phyloP scores from a whole-genome alignment of 116 monocot species.

The Papilionanthe hybrid region DNA sequence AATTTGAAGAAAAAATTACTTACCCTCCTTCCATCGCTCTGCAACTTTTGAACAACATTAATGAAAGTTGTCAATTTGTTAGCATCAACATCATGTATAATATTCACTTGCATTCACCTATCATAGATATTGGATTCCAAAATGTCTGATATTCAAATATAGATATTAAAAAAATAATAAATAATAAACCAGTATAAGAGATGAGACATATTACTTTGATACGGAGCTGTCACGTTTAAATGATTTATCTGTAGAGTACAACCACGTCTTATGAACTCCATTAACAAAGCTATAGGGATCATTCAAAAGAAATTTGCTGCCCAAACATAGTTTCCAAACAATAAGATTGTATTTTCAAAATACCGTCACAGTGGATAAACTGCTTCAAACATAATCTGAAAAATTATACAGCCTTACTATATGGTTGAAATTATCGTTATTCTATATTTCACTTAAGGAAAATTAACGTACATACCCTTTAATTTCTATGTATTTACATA shows the following conservation, averaged over 20 bases:
- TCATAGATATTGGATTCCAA: constrained; percentile 8
- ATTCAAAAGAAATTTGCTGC: too few species aligned
- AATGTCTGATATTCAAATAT: too few species aligned
- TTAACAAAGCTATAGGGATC: constrained; percentile 9
- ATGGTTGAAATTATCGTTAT: too few species aligned
- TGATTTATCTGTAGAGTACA: constrained; percentile 17
- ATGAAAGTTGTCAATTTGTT: constrained; percentile 7
- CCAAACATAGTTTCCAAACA: too few species aligned
- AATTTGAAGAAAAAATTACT: constrained; percentile 23
- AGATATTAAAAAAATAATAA: too few species aligned
- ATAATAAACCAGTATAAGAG: too few species aligned
- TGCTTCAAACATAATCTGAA: neutral
- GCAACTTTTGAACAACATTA: constrained; percentile 1
- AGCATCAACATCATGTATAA: constrained; percentile 13
- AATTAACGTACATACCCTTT: too few species aligned
- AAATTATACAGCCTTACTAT: too few species aligned
- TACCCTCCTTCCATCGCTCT: neutral
- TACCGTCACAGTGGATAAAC: too few species aligned
- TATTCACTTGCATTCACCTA: constrained; percentile 19
- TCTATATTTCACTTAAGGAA: too few species aligned
- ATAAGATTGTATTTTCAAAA: too few species aligned
- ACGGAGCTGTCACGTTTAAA: neutral
- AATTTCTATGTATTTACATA: too few species aligned
- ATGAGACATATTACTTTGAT: neutral
- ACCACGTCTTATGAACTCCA: constrained; percentile 18